Evolutionary conservation across 352 stramenopile species (phyloP).

Genomic region (Pythium aquatile): DNA sequence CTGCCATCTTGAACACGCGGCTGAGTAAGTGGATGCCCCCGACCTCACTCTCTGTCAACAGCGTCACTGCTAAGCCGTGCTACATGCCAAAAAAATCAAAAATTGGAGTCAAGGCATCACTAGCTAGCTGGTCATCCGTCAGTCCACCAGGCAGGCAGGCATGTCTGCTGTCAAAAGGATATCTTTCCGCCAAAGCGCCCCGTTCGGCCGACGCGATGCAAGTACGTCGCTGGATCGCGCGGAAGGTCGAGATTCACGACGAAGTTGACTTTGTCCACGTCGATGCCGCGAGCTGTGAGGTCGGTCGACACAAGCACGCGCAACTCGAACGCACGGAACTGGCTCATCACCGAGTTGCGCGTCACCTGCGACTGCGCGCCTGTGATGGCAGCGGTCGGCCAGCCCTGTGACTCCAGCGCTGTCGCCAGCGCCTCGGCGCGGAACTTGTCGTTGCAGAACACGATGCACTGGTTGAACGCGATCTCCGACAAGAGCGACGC

Average conservation of each 20-base stretch:
- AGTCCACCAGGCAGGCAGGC: background rate
- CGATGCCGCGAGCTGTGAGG: slow-evolving; percentile 72
- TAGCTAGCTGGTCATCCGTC: slow-evolving; percentile 10
- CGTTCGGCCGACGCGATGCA: slow-evolving; percentile 73
- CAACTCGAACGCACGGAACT: slow-evolving; percentile 45
- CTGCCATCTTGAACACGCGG: slow-evolving; percentile 68
- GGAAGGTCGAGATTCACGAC: slow-evolving; percentile 79
- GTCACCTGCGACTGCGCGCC: slow-evolving; percentile 60
- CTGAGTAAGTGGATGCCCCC: slow-evolving; percentile 52
- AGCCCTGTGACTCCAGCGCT: slow-evolving; percentile 48
- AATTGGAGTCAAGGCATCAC: slow-evolving; percentile 10
- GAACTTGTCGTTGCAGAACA: slow-evolving; percentile 87
- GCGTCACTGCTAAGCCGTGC: slow-evolving; percentile 66
- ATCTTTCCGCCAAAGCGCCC: slow-evolving; percentile 75
- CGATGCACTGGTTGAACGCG: slow-evolving; percentile 75
- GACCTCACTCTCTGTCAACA: slow-evolving; percentile 50
- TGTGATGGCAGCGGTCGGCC: slow-evolving; percentile 65
- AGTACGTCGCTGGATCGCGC: slow-evolving; percentile 69
- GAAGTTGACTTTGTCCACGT: slow-evolving; percentile 78
- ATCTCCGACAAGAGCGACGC: slow-evolving; percentile 59
- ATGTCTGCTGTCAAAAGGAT: slow-evolving; percentile 33
- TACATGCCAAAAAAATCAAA: slow-evolving; percentile 8
- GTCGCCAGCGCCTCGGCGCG: slow-evolving; percentile 60
- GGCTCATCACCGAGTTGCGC: slow-evolving; percentile 60
- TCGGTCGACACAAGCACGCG: slow-evolving; percentile 80